Percentiles rank a stretch among this genome's conserved stretches.
phyloP scores from a whole-genome alignment of 2,329 filamentous ascomycete genomes.

The Dendryphion nanum region DNA sequence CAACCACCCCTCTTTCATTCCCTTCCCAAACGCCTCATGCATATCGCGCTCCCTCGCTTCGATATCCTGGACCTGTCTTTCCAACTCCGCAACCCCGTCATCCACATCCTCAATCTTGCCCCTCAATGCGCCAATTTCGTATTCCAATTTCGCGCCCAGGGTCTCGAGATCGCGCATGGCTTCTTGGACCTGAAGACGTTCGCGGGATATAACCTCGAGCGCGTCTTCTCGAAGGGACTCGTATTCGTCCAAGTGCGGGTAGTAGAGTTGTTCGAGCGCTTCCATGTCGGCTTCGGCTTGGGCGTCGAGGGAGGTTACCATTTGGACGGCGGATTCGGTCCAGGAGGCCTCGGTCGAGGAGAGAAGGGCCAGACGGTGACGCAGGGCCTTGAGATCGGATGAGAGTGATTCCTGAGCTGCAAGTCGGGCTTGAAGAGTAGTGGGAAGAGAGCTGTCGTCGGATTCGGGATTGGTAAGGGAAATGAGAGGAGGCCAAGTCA shows the following conservation, averaged over 20 bases:
- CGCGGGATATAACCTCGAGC: conserved; percentile 66
- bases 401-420: conserved; percentile 41
- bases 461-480: conserved; percentile 2
- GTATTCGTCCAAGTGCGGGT: conserved; percentile 68
- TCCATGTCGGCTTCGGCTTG: conserved; percentile 58
- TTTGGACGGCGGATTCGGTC: conserved; percentile 58
- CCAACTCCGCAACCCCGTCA: conserved; percentile 75
- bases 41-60: conserved; percentile 53
- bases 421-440: conserved; percentile 29
- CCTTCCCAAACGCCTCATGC: conserved; percentile 24
- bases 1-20: conserved; percentile 34
- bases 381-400: conserved; percentile 64
- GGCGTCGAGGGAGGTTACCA: conserved; percentile 60
- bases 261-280: conserved; percentile 67
- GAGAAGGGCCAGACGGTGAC: conserved; percentile 58
- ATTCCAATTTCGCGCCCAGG: conserved; percentile 81
- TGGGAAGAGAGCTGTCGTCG: conserved; percentile 31
- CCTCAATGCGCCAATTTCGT: conserved; percentile 79
- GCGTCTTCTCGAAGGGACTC: conserved; percentile 65
- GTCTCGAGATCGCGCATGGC: conserved; percentile 76
- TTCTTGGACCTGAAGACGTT: conserved; percentile 68
- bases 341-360: conserved; percentile 58
- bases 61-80: conserved; percentile 57
- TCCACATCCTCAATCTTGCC: conserved; percentile 85
- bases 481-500: conserved; percentile 54